These are phyloP conservation scores for Acidiella bohemica DNA, from an alignment of 495 filamentous ascomycete genomes.

Conservation along the genomic window DNA sequence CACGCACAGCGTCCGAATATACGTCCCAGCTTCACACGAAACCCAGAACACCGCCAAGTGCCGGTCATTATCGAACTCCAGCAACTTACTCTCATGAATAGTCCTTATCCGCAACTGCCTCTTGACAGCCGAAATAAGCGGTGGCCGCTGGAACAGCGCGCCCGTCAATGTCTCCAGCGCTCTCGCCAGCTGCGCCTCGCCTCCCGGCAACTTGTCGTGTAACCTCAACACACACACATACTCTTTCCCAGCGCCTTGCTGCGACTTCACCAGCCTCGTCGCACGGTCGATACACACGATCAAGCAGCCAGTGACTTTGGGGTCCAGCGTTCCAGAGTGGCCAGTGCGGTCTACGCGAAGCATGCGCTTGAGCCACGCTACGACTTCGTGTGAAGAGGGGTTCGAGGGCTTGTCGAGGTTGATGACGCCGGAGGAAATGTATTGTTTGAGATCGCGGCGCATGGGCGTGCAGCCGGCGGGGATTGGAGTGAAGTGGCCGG, in stretches of 20 bases:
- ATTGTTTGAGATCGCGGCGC: constrained; percentile 86
- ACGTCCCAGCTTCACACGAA: constrained; percentile 94
- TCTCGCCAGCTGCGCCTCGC: constrained; percentile 73
- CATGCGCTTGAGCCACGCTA: constrained; percentile 97
- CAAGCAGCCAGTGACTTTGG: constrained; percentile 74
- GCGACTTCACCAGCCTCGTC: constrained; percentile 91
- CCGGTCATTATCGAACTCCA: constrained; percentile 94
- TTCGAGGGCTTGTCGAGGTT: constrained; percentile 98
- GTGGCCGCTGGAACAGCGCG: constrained; percentile 92
- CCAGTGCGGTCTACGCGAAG: constrained; percentile 89
- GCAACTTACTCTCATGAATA: constrained; percentile 85
- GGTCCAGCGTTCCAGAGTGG: constrained; percentile 93
- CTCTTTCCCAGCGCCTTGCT: constrained; percentile 93
- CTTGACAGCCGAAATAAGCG: constrained; percentile 96
- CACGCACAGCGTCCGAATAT: constrained; percentile 95
- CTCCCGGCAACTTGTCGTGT: constrained; percentile 83
- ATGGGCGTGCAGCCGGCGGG: constrained; percentile 72
- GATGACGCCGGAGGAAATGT: constrained; percentile 91
- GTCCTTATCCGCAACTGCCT: constrained; percentile 93
- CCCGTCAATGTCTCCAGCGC: constrained; percentile 91
- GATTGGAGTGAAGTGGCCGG: constrained; percentile 88
- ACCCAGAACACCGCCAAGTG: constrained; percentile 99
- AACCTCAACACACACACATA: constrained; percentile 78
- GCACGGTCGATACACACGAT: constrained; percentile 94
- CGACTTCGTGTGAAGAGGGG: constrained; percentile 94